Evolutionary conservation across 1,139 yeast species (phyloP).

Genomic region (Suzukiozyma palmioleophila): DNA sequence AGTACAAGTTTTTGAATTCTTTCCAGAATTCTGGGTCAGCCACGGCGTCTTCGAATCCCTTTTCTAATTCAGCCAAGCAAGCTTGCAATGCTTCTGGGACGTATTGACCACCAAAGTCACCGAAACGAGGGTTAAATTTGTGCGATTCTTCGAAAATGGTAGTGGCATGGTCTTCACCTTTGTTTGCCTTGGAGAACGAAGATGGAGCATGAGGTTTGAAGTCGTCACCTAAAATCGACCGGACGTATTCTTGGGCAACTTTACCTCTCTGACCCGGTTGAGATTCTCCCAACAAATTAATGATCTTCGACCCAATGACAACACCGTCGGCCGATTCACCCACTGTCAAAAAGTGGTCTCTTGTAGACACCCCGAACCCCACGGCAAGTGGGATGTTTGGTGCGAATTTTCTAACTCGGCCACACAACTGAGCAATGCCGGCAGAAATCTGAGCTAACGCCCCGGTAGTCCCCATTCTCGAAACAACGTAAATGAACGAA

Average conservation of each 20-base stretch:
- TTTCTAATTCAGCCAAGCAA: constrained; percentile 84
- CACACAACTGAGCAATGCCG: constrained; percentile 65
- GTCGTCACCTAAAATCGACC: constrained; percentile 65
- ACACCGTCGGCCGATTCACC: constrained; percentile 87
- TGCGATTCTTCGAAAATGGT: constrained; percentile 48
- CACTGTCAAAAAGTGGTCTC: constrained; percentile 82
- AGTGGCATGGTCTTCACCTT: constrained; percentile 16
- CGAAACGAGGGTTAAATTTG: constrained; percentile 72
- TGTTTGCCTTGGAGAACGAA: constrained; percentile 21
- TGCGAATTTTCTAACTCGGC: constrained; percentile 69
- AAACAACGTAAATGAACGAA: constrained; percentile 91
- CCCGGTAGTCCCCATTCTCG: constrained; percentile 98
- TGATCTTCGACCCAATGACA: constrained; percentile 87
- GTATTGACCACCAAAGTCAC: constrained; percentile 97
- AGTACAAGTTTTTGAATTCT: constrained; percentile 75
- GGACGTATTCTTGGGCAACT: constrained; percentile 63
- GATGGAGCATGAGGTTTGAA: constrained; percentile 32
- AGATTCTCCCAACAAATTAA: constrained; percentile 64
- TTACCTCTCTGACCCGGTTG: constrained; percentile 56
- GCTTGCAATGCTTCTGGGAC: constrained; percentile 96
- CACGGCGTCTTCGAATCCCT: constrained; percentile 79
- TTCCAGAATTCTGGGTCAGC: constrained; percentile 92
- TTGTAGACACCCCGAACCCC: constrained; percentile 93
- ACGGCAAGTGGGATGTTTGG: constrained; percentile 80
- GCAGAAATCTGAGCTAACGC: constrained; percentile 62